phyloP scores from a whole-genome alignment of 2,329 filamentous ascomycete species.

The Aspergillus uvarum region DNA sequence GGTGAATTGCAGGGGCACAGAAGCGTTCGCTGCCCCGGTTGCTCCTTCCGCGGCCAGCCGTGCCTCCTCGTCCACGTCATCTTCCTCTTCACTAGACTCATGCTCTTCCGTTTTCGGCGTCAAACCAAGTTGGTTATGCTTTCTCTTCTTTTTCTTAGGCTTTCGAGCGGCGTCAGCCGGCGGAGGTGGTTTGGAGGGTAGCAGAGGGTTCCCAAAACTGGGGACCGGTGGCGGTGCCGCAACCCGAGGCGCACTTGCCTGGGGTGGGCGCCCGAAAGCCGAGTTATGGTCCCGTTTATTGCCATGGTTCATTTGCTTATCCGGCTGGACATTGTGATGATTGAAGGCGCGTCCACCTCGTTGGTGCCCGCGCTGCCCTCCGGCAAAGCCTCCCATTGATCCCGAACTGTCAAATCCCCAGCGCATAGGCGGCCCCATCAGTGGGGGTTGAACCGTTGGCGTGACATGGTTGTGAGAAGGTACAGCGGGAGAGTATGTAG shows the following conservation, averaged over 20 bases:
- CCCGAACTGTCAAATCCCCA: slow-evolving; percentile 55
- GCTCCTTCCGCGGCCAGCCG: slow-evolving; percentile 34
- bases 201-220: slow-evolving; percentile 45
- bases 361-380: slow-evolving; percentile 32
- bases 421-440: slow-evolving; percentile 57
- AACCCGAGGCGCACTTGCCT: slow-evolving; percentile 29
- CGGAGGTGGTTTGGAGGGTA: slow-evolving; percentile 44
- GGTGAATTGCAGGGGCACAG: slow-evolving; percentile 49
- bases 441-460: slow-evolving; percentile 34
- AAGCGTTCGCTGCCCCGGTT: slow-evolving; percentile 18
- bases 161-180: slow-evolving; percentile 36
- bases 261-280: slow-evolving; percentile 39
- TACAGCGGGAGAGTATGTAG: slow-evolving; percentile 20
- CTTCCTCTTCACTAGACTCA: slow-evolving; percentile 48
- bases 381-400: slow-evolving; percentile 48
- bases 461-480: slow-evolving; percentile 25
- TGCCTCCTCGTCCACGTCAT: slow-evolving; percentile 48
- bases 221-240: slow-evolving; percentile 47
- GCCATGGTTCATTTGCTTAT: slow-evolving; percentile 21
- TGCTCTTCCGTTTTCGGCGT: slow-evolving; percentile 48
- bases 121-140: slow-evolving; percentile 49
- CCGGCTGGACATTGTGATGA: slow-evolving; percentile 22
- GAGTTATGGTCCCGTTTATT: slow-evolving; percentile 41
- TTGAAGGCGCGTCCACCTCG: slow-evolving; percentile 27
- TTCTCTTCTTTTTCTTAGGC: slow-evolving; percentile 44